phyloP scores from a whole-genome alignment of 768 basidiomycete genomes.

The Cystofilobasidium bisporidii region DNA sequence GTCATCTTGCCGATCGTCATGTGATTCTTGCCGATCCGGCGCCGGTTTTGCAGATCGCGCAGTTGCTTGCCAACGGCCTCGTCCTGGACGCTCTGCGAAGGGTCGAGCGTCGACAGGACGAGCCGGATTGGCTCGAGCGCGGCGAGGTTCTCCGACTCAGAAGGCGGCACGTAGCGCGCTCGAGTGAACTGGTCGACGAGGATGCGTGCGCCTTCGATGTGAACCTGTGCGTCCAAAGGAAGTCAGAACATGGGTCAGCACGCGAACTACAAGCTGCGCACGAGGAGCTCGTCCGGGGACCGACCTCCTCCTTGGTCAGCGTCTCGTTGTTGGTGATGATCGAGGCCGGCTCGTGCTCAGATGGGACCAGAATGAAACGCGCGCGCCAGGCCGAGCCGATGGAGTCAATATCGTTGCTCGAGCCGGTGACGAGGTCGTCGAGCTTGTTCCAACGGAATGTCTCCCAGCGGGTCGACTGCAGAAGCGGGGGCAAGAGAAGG shows the following conservation, averaged over 20 bases:
- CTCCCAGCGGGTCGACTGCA: background rate
- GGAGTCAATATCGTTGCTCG: slow-evolving; percentile 1
- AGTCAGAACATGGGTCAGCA: background rate
- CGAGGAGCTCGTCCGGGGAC: background rate
- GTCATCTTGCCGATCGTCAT: slow-evolving; percentile 20
- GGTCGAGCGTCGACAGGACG: slow-evolving; percentile 74
- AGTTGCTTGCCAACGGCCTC: slow-evolving; percentile 67
- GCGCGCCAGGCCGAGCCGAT: slow-evolving; percentile 23
- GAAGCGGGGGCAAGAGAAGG: too few relatives aligned
- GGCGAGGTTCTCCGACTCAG: slow-evolving; percentile 43
- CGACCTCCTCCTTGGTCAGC: slow-evolving; percentile 59
- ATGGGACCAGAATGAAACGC: slow-evolving; percentile 81
- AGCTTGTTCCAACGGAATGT: slow-evolving; percentile 10
- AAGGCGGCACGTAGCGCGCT: slow-evolving; percentile 60
- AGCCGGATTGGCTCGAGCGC: slow-evolving; percentile 52
- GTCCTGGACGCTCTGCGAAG: slow-evolving; percentile 65
- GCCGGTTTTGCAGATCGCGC: slow-evolving; percentile 51
- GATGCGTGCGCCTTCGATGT: slow-evolving; percentile 80
- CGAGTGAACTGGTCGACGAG: slow-evolving; percentile 80
- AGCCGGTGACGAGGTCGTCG: slow-evolving; percentile 23
- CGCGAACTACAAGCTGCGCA: too few relatives aligned
- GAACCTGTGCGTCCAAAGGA: slow-evolving; percentile 41
- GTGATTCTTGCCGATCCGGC: slow-evolving; percentile 46
- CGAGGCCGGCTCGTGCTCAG: slow-evolving; percentile 54
- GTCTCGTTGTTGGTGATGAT: slow-evolving; percentile 15